A percentile compares a stretch with the other conserved stretches of the same genome.
These are phyloP conservation scores for Daldinia sp. DNA, from an alignment of 2,329 filamentous ascomycete genomes.

Conservation along the genomic window DNA sequence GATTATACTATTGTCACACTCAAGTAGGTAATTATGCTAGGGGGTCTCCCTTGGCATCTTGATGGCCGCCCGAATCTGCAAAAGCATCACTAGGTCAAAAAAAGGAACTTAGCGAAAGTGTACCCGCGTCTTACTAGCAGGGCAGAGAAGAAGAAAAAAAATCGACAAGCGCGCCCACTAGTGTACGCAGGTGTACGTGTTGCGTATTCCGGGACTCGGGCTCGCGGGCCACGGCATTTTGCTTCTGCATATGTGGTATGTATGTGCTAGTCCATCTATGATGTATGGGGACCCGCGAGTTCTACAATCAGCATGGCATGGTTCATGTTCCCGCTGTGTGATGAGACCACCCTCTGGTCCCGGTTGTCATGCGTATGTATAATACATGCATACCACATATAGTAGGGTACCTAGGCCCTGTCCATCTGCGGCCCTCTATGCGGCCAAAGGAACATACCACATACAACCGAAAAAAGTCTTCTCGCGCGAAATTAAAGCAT, in stretches of 20 bases:
- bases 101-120: constrained; percentile 12
- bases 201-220: constrained; percentile 39
- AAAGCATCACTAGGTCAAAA: constrained; percentile 18
- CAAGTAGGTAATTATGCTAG: constrained; percentile 26
- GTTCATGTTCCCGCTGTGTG: constrained; percentile 38
- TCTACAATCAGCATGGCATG: constrained; percentile 41
- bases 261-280: constrained; percentile 40
- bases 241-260: constrained; percentile 42
- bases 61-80: constrained; percentile 32
- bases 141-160: no score
- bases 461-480: constrained; percentile 7
- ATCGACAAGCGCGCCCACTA: constrained; percentile 21
- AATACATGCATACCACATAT: constrained; percentile 33
- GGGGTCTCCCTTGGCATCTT: constrained; percentile 32
- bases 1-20: constrained; percentile 27
- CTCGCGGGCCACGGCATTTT: constrained; percentile 42
- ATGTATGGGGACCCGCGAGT: constrained; percentile 37
- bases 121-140: constrained; percentile 12
- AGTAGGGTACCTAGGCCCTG: constrained; percentile 30
- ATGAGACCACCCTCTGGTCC: constrained; percentile 37
- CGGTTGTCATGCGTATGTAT: constrained; percentile 35
- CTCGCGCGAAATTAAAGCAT: constrained; percentile 39
- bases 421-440: constrained; percentile 42
- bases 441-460: constrained; percentile 36
- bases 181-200: constrained; percentile 24